Conservation (phyloP, 169 alveolate species). For the Babesia caballi region DNA sequence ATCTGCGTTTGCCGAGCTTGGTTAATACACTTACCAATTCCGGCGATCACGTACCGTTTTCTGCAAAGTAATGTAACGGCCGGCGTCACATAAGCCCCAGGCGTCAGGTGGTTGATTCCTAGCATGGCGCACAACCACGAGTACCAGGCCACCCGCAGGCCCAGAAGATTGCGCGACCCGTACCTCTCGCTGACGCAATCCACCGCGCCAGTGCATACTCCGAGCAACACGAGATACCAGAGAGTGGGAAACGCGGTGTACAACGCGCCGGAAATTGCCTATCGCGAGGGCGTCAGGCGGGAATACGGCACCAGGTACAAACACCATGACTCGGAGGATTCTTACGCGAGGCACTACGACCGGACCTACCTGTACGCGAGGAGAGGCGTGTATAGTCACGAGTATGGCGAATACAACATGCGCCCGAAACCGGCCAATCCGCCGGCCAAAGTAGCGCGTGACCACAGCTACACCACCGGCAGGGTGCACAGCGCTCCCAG, state of each 20-base stretch:
- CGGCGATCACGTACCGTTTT: not conserved
- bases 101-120: not conserved
- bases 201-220: not conserved
- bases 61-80: not conserved
- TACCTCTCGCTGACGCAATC: not conserved
- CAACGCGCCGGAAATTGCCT: not conserved
- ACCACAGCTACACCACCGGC: not conserved
- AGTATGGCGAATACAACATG: slow-evolving; percentile 19
- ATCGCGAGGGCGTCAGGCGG: slow-evolving; percentile 5
- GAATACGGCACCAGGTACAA: not conserved
- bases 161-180: slow-evolving; percentile 25
- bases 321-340: slow-evolving; percentile 3
- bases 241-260: not conserved
- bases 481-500: not conserved
- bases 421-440: slow-evolving; percentile 1
- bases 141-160: slow-evolving; percentile 3
- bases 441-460: not conserved
- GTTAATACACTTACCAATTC: no score
- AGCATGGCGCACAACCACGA: slow-evolving; percentile 7
- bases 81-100: not conserved
- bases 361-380: not conserved
- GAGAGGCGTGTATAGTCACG: slow-evolving; percentile 13
- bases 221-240: not conserved
- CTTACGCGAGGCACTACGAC: slow-evolving; percentile 32
- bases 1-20: no score